Base-by-base conservation (phyloP, 768 basidiomycete genomes). In the Auricularia cornea region DNA sequence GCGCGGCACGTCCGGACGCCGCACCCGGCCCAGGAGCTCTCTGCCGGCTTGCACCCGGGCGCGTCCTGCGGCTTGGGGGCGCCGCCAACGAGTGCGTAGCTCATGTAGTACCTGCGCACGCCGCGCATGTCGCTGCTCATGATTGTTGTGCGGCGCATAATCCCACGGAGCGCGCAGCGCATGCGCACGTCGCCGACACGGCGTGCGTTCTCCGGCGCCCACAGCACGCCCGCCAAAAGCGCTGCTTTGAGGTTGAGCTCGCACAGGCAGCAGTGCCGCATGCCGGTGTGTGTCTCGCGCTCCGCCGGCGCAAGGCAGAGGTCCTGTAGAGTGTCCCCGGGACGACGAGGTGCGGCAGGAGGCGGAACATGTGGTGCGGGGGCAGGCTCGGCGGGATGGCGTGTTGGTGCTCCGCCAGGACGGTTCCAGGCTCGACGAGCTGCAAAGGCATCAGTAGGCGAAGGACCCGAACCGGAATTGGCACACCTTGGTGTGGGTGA, bases 301-400 rank as follows among this genome's bases (percentile, higher is more conserved):
- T 64, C 65, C 3, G 65, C 65, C 6, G 65, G 59, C 23, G 38
- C 60, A 5, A 66, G 69, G 48, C 68, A 61, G 14, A 72, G 71
- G 5, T 66, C 60, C 71, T 66, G 61, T 70, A 72, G n/a, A 72
- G 67, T 0, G 70, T 70, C 8, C 70, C 72, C 1, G 65, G 67
- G 26, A 72, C 70, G 56, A 71, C 71, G 35, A 72, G 70, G 35
- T 72, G 70, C 8, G 72, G 72, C 11, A 72, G 69, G 28, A 72
- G 56, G 6, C 67, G 63, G 44, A 68, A 72, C 59, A 72, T 67
- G 57, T 70, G 64, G 12, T 54, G 63, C 20, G 70, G 63, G 3
- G 61, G 62, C n/a, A 71, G 69, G 8, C 67, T 60, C 28, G 71
- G 65, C 0, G 72, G 70, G 31, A 71, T 64, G 33, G 68, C 63